These are phyloP conservation scores for Botrytis tulipae DNA, from an alignment of 2,329 filamentous ascomycete species.

Conservation along the genomic window DNA sequence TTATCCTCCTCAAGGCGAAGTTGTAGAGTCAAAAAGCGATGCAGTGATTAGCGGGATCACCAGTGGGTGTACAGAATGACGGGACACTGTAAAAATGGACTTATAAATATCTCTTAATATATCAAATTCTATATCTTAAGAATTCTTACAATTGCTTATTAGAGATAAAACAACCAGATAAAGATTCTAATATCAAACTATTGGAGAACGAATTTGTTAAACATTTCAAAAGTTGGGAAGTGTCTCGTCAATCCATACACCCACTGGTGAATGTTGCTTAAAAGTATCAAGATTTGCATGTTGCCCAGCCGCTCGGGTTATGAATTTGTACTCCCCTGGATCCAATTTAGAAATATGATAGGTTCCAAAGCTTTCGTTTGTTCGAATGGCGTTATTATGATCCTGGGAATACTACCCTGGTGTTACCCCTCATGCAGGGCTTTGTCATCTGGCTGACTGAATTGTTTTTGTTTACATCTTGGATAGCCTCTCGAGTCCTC, in stretches of 20 bases:
- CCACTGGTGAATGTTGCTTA: background rate
- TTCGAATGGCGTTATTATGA: background rate
- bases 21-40: background rate
- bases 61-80: too few species aligned
- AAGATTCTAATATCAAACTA: too few species aligned
- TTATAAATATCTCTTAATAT: too few species aligned
- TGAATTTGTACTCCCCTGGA: background rate
- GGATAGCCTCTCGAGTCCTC: background rate
- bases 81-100: too few species aligned
- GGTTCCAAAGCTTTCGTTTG: background rate
- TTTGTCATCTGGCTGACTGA: conserved; percentile 9
- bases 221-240: too few species aligned
- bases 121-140: too few species aligned
- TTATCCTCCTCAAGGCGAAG: background rate
- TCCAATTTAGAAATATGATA: background rate
- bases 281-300: background rate
- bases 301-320: background rate
- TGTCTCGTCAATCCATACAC: too few species aligned
- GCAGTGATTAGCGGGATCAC: background rate
- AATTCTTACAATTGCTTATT: too few species aligned
- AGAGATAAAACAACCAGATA: too few species aligned
- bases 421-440: conserved; percentile 6
- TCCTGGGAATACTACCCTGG: background rate
- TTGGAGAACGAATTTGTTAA: too few species aligned
- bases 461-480: conserved; percentile 17